Conservation (phyloP, 352 stramenopile genomes). For the Elongisporangium undulatum region DNA sequence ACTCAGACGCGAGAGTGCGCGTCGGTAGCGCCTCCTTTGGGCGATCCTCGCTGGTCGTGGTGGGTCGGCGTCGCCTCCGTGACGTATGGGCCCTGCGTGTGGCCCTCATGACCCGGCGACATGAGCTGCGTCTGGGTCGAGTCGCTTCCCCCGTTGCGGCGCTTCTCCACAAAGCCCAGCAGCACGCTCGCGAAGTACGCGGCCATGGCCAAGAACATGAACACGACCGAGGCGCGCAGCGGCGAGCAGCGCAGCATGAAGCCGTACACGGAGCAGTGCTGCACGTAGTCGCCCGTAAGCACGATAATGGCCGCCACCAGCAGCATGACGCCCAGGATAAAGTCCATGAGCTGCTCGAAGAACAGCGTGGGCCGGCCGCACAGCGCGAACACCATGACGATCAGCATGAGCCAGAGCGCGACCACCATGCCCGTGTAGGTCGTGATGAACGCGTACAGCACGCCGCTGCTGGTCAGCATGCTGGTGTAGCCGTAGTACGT, state of each 20-base stretch:
- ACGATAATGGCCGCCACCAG: conserved; percentile 64
- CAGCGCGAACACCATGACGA: conserved; percentile 34
- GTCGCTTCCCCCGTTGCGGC: neutral
- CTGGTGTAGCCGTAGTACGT: conserved; percentile 69
- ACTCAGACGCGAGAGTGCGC: neutral
- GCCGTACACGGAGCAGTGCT: conserved; percentile 54
- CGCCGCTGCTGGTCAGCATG: conserved; percentile 58
- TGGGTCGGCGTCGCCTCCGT: neutral
- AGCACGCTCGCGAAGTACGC: conserved; percentile 44
- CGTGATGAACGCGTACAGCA: conserved; percentile 50
- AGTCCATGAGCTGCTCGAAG: conserved; percentile 48
- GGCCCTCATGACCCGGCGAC: neutral
- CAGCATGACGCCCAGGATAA: conserved; percentile 46
- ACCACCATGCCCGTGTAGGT: conserved; percentile 69
- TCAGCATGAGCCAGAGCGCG: conserved; percentile 44
- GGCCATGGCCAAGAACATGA: conserved; percentile 59
- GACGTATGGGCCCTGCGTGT: neutral
- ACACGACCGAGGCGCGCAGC: conserved; percentile 51
- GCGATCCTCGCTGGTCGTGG: neutral
- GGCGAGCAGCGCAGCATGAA: conserved; percentile 63
- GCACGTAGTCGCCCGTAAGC: conserved; percentile 62
- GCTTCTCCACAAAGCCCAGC: conserved; percentile 17
- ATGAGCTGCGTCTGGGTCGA: neutral
- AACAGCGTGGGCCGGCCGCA: conserved; percentile 34
- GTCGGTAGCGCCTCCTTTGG: neutral